Conservation (phyloP, 2,329 filamentous ascomycete genomes). For the Colletotrichum horii region DNA sequence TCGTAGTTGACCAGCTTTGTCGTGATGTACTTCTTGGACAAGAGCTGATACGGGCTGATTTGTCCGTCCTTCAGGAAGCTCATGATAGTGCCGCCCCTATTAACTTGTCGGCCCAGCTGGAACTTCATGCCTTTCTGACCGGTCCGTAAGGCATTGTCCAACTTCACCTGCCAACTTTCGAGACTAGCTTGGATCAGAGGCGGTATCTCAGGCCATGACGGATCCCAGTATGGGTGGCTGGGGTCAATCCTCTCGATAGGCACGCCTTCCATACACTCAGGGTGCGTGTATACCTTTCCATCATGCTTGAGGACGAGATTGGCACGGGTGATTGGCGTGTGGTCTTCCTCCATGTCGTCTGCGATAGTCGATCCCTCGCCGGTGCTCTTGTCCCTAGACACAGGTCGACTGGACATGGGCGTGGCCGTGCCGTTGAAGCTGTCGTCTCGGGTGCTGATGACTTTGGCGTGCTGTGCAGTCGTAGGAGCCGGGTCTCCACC, state of each 20-base stretch:
- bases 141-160: constrained; percentile 40
- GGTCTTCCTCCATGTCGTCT: constrained; percentile 11
- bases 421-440: background rate
- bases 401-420: background rate
- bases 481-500: background rate
- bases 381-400: constrained; percentile 10
- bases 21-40: constrained; percentile 56
- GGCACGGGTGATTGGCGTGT: constrained; percentile 41
- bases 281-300: constrained; percentile 53
- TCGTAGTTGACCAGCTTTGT: constrained; percentile 56
- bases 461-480: background rate
- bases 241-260: constrained; percentile 56
- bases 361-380: background rate
- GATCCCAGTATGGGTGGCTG: constrained; percentile 61
- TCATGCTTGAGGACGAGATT: constrained; percentile 53
- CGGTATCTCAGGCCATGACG: constrained; percentile 54
- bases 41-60: constrained; percentile 62
- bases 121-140: constrained; percentile 49
- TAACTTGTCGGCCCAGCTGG: constrained; percentile 60
- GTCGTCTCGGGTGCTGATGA: background rate
- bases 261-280: constrained; percentile 57
- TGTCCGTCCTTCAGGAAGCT: constrained; percentile 55
- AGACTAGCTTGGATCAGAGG: constrained; percentile 47
- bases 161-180: constrained; percentile 53
- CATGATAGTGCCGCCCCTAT: constrained; percentile 58